Evolutionary conservation across 768 basidiomycete species (phyloP).

Genomic region (Pleurotus djamor): DNA sequence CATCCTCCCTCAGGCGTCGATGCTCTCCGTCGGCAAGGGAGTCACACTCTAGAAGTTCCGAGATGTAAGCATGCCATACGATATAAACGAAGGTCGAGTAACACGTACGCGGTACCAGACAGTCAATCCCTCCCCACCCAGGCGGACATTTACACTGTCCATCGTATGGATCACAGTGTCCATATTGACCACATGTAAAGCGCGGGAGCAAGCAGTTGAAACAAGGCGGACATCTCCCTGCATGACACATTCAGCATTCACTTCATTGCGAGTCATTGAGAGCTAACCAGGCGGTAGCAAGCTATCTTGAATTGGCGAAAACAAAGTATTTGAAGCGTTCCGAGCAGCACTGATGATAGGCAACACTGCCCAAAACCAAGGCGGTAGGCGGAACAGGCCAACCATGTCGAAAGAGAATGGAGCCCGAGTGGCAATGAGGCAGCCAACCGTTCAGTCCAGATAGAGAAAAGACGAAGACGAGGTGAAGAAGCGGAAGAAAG

Average conservation of each 20-base stretch:
- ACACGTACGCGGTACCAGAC: conserved; percentile 82
- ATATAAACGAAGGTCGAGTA: too few relatives aligned
- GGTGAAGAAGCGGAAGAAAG: too few relatives aligned
- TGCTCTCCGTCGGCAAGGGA: conserved; percentile 90
- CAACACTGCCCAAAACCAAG: neutral
- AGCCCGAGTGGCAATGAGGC: too few relatives aligned
- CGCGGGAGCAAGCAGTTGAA: conserved; percentile 95
- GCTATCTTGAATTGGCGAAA: neutral
- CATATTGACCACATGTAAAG: conserved; percentile 92
- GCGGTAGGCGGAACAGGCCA: too few relatives aligned
- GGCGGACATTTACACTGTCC: conserved; percentile 96
- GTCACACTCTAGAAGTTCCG: conserved; percentile 75
- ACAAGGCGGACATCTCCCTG: conserved; percentile 78
- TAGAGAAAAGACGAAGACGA: too few relatives aligned
- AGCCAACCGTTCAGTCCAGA: too few relatives aligned
- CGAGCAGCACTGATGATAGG: neutral
- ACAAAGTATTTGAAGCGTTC: neutral
- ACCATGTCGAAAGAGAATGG: too few relatives aligned
- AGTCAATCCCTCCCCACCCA: conserved; percentile 98
- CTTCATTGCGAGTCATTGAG: too few relatives aligned
- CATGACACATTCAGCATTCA: neutral
- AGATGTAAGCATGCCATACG: neutral
- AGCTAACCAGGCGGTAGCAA: conserved; percentile 16
- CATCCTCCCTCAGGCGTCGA: conserved; percentile 75
- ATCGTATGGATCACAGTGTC: conserved; percentile 86